Evolutionary conservation across 2,329 filamentous ascomycete genomes (phyloP).

Genomic region (Passalora sequoiae): DNA sequence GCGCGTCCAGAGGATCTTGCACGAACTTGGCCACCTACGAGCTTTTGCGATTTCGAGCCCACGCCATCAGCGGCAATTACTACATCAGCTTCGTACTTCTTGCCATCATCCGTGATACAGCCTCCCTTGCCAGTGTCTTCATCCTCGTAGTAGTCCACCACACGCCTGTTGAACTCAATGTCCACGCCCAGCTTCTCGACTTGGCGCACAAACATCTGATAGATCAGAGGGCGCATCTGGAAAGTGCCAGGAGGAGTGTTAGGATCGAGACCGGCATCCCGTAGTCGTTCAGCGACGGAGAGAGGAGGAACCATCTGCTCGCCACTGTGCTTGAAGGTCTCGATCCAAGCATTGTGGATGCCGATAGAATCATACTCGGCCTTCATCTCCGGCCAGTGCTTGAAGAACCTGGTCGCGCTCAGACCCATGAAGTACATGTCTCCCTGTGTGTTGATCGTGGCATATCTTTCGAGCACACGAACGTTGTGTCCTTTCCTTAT

Average conservation of each 20-base stretch:
- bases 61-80: slow-evolving; percentile 38
- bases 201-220: slow-evolving; percentile 47
- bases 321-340: slow-evolving; percentile 18
- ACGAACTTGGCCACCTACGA: slow-evolving; percentile 37
- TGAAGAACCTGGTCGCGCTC: slow-evolving; percentile 51
- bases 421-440: slow-evolving; percentile 59
- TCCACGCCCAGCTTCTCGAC: slow-evolving; percentile 42
- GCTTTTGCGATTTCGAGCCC: slow-evolving; percentile 38
- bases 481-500: slow-evolving; percentile 26
- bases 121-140: slow-evolving; percentile 28
- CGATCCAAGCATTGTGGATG: slow-evolving; percentile 15
- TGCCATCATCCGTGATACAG: slow-evolving; percentile 36
- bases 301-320: slow-evolving; percentile 19
- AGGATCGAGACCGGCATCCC: slow-evolving; percentile 11
- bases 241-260: slow-evolving; percentile 17
- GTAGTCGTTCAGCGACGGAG: slow-evolving; percentile 14
- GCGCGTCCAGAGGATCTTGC: slow-evolving; percentile 17
- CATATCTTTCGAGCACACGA: slow-evolving; percentile 20
- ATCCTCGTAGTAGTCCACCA: slow-evolving; percentile 45
- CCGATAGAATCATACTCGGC: slow-evolving; percentile 23
- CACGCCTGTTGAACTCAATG: slow-evolving; percentile 39
- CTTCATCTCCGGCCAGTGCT: slow-evolving; percentile 51
- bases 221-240: slow-evolving; percentile 20
- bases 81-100: slow-evolving; percentile 40
- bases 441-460: slow-evolving; percentile 38